Evolutionary conservation across 805 yeast species (phyloP).

Genomic region (Yamadazyma scolyti): DNA sequence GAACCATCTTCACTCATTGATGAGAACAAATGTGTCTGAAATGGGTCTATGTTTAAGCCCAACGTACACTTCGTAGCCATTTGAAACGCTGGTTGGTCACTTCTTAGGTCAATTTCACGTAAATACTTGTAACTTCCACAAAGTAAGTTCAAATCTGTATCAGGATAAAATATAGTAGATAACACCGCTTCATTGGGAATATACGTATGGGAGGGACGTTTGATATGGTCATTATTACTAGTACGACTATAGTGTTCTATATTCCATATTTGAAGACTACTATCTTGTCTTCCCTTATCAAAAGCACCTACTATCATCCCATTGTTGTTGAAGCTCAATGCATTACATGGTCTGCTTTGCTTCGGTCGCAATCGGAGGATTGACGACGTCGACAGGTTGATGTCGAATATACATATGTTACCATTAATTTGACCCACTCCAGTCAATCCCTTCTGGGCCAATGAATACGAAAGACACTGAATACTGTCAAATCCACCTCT

Average conservation of each 20-base stretch:
- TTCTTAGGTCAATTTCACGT: constrained; percentile 73
- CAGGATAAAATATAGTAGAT: constrained; percentile 64
- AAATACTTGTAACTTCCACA: constrained; percentile 76
- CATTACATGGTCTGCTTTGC: constrained; percentile 71
- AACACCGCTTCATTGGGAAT: constrained; percentile 73
- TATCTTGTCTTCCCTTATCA: constrained; percentile 74
- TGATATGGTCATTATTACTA: constrained; percentile 46
- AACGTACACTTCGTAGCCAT: constrained; percentile 71
- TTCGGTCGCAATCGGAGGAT: constrained; percentile 50
- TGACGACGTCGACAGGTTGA: constrained; percentile 35
- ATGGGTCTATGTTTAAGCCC: constrained; percentile 67
- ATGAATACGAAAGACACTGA: constrained; percentile 64
- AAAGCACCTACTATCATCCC: constrained; percentile 74
- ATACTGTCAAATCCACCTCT: constrained; percentile 65
- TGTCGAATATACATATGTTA: constrained; percentile 57
- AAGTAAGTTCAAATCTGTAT: constrained; percentile 50
- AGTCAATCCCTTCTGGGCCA: constrained; percentile 50
- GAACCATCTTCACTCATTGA: constrained; percentile 83
- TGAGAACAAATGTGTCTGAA: constrained; percentile 62
- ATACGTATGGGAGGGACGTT: constrained; percentile 52
- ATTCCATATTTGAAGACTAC: constrained; percentile 79
- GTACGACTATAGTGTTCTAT: constrained; percentile 53
- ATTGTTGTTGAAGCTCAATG: constrained; percentile 62
- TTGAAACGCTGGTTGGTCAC: constrained; percentile 63
- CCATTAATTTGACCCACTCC: constrained; percentile 80